These are phyloP conservation scores for Sporisorium exsertum DNA, from an alignment of 1,284 basidiomycete genomes.

Conservation along the genomic window DNA sequence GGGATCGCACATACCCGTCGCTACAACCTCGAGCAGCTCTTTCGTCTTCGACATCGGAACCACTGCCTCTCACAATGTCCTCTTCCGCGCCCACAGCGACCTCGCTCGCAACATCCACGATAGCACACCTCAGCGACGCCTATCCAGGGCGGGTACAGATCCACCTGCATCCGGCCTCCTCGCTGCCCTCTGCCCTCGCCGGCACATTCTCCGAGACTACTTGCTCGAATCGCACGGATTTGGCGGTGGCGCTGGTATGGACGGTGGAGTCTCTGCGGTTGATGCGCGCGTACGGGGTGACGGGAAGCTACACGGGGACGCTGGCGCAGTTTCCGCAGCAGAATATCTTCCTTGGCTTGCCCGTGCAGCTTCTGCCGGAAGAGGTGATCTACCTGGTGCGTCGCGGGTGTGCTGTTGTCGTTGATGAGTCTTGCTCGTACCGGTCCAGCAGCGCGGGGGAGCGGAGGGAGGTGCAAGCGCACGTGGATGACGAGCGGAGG, in stretches of 20 bases:
- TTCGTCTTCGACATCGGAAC: neutral
- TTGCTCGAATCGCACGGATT: neutral
- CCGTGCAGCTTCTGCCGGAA: slow-evolving; percentile 87
- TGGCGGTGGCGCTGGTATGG: slow-evolving; percentile 38
- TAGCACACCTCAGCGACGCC: neutral
- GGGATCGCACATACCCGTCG: no score
- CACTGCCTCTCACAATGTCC: neutral
- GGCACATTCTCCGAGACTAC: no score
- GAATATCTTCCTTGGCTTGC: slow-evolving; percentile 93
- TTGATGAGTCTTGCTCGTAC: slow-evolving; percentile 36
- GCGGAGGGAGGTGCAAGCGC: slow-evolving; percentile 53
- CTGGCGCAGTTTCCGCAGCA: slow-evolving; percentile 94
- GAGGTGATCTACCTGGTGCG: slow-evolving; percentile 88
- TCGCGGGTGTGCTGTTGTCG: slow-evolving; percentile 74
- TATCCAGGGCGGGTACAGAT: slow-evolving; percentile 28
- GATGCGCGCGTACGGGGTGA: slow-evolving; percentile 77
- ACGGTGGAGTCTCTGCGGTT: slow-evolving; percentile 33
- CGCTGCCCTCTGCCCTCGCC: neutral
- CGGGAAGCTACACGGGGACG: slow-evolving; percentile 87
- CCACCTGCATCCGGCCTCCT: slow-evolving; percentile 26
- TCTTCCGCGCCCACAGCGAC: neutral
- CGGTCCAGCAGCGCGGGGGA: neutral
- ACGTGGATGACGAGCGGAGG: slow-evolving; percentile 70
- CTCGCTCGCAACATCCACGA: neutral
- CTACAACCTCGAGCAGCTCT: neutral